Evolutionary conservation across 495 filamentous ascomycete species (phyloP), one percentile per base, ranked within the genome.

Genomic region (Annulohypoxylon moriforme): DNA sequence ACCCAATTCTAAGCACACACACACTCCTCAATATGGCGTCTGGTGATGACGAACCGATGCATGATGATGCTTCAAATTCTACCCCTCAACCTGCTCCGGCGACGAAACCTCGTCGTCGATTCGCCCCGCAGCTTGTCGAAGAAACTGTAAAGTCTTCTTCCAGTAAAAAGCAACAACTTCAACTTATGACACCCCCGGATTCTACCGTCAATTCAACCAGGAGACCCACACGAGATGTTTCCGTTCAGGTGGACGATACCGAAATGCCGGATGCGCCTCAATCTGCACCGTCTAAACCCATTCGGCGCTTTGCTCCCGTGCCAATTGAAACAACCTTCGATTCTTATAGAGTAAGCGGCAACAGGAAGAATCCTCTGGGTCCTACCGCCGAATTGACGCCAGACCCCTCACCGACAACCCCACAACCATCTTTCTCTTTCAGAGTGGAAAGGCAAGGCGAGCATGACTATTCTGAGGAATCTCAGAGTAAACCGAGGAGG

Each of bases 311-410:
- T 77, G 79, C 81, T 34, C 85, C 86, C 5, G 84, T 89, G 49
- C 88, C 87, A 16, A 84, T 90, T 60, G 89, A 91, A 77, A 88
- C 86, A 13, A 85, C 82, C 9, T 85, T 84, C 67, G 88, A 86
- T 71, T 85, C 82, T 33, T 86, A 84, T 71, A 80, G 82, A 46
- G 82, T 68, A 8, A 67, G 25, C 46, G 75, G 79, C 58, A 75
- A 66, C 18, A 67, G 60, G 27, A 68, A 75, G 22, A 69, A 74
- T 56, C 72, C 68, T 18, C 49, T 72, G 5, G 73, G 80, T 4
- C 81, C 79, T n/a, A 71, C 79, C 38, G 78, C 81, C 57, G 81
- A 85, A 74, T 82, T 80, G 14, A 86, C 86, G 5, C 83, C 86
- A 20, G 83, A 85, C 55, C 82, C 84, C 3, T 86, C 85, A 20